Evolutionary conservation across 495 filamentous ascomycete genomes (phyloP), one percentile per base, ranked within the genome.

Genomic region (Xylona heveae): DNA sequence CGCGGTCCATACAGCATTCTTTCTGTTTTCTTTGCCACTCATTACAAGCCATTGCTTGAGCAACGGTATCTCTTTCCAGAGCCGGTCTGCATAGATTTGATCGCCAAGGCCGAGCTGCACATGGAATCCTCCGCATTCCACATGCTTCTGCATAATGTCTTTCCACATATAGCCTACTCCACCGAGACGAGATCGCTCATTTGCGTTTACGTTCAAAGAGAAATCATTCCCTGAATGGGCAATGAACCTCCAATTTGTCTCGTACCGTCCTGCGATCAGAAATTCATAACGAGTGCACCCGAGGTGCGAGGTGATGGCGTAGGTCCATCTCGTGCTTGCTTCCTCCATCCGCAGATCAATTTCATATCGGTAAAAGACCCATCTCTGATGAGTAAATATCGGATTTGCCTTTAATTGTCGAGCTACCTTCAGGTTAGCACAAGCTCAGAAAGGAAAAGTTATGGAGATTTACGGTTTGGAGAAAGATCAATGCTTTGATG

Each of bases 211-310:
- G 39, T 72, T 76, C 18, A 91, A 58, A 2, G 78, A 71, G 52
- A 95, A 97, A 47, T 95, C 88, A 44, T 95, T 95, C 6, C 84
- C 83, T 3, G 80, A 90, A 32, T 88, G 88, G 17, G 83, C 78
- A 38, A 95, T 78, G 45, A 95, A 93, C n/a, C 90, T 72, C 88
- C 88, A 97, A 49, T 73, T 79, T 2, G 74, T 77, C 53, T 97
- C 90, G 43, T 74, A 55, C 28, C 83, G 72, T 5, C 83, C 84
- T 6, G 88, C 88, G 16, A 97, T 80, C n/a, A 94, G 65, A 48
- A 97, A 97, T 52, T 97, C 88, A 53, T 92, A 97, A 12, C 88
- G 68, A 3, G 88, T 94, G 56, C 88, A 95, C 9, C 88, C 88
- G 0, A 95, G 62, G 45, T 94, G 83, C 18, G 85, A 94, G 0